phyloP scores from a whole-genome alignment of 2,329 filamentous ascomycete species.

The Tympanopsis confertula region DNA sequence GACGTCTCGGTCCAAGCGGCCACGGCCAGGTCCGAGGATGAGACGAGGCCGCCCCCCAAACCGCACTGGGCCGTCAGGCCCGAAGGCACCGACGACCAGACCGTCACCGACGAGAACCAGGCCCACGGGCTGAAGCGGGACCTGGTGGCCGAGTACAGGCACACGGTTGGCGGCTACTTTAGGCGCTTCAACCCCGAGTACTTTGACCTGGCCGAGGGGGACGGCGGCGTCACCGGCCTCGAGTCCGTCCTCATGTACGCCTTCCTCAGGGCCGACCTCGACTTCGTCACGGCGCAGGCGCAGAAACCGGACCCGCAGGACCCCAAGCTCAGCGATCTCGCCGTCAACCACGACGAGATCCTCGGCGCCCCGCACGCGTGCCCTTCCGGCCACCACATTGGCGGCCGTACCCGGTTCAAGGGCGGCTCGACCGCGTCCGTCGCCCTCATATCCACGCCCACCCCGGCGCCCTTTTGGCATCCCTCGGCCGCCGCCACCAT shows the following conservation, averaged over 20 bases:
- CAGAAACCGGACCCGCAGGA: constrained; percentile 68
- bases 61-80: constrained; percentile 9
- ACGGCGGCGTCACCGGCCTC: constrained; percentile 40
- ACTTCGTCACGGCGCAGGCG: constrained; percentile 85
- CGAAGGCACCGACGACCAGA: constrained; percentile 20
- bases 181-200: constrained; percentile 74
- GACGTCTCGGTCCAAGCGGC: neutral
- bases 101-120: constrained; percentile 40
- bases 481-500: constrained; percentile 75
- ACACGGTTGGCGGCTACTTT: constrained; percentile 87
- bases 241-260: constrained; percentile 80
- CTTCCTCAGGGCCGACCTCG: constrained; percentile 84
- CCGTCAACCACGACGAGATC: constrained; percentile 76
- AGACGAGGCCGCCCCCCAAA: neutral
- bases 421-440: constrained; percentile 88
- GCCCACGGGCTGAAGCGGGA: constrained; percentile 58
- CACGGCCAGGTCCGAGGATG: neutral
- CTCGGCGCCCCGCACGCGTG: constrained; percentile 48
- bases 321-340: constrained; percentile 57
- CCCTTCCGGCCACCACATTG: constrained; percentile 51
- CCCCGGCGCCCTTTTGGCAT: constrained; percentile 88
- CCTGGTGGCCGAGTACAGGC: constrained; percentile 68
- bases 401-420: constrained; percentile 69
- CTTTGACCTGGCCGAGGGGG: constrained; percentile 38
- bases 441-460: constrained; percentile 83